A percentile compares a stretch with the other conserved stretches of the same genome.
Evolutionary conservation across 495 filamentous ascomycete genomes (phyloP).

Genomic region (Aspergillus leporis): DNA sequence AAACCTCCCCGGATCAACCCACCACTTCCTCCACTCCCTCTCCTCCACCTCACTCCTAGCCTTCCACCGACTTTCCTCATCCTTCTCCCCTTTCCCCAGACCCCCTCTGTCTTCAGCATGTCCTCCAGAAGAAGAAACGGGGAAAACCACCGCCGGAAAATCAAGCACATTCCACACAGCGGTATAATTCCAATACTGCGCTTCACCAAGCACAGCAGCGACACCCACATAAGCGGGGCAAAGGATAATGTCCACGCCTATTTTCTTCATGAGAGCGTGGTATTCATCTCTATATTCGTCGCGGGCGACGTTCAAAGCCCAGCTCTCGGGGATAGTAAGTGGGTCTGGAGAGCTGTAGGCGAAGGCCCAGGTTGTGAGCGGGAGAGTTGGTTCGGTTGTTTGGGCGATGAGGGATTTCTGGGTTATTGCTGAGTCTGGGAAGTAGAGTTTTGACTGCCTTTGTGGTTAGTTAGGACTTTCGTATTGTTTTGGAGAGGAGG

Average conservation of each 20-base stretch:
- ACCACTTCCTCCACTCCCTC: constrained; percentile 42
- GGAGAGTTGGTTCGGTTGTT: constrained; percentile 57
- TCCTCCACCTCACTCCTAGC: constrained; percentile 36
- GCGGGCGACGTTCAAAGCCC: constrained; percentile 47
- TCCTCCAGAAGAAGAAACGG: constrained; percentile 22
- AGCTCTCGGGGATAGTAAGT: constrained; percentile 42
- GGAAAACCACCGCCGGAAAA: constrained; percentile 62
- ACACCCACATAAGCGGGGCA: constrained; percentile 61
- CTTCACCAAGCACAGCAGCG: constrained; percentile 59
- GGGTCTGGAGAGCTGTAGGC: constrained; percentile 48
- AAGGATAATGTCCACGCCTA: constrained; percentile 68
- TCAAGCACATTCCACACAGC: constrained; percentile 74
- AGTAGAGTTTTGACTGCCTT: constrained; percentile 52
- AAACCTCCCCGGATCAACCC: constrained; percentile 30
- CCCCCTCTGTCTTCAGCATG: no score
- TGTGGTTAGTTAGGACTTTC: neutral
- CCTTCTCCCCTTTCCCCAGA: constrained; percentile 42
- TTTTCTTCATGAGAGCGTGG: constrained; percentile 57
- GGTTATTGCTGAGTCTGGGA: constrained; percentile 51
- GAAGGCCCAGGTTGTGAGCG: constrained; percentile 59
- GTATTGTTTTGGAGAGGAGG: neutral
- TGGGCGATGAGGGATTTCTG: constrained; percentile 44
- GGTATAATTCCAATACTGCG: constrained; percentile 71
- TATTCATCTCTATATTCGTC: constrained; percentile 61
- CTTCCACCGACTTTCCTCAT: constrained; percentile 30